Evolutionary conservation across 805 yeast genomes (phyloP).

Genomic region (Jamesozyma spencerorum): DNA sequence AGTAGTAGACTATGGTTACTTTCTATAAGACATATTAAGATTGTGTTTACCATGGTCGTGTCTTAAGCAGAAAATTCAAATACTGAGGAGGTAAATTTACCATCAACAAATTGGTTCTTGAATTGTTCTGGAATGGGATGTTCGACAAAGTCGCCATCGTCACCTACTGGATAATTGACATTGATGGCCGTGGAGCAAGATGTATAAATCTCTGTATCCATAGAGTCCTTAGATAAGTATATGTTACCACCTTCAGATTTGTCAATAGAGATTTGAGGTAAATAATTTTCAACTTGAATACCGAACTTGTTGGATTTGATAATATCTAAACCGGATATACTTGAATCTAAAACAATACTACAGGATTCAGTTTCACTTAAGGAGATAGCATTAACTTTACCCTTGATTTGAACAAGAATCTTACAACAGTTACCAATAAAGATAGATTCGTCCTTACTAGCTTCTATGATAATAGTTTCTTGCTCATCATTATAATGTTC

Average conservation of each 20-base stretch:
- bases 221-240: slow-evolving; percentile 64
- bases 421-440: slow-evolving; percentile 76
- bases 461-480: slow-evolving; percentile 56
- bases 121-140: slow-evolving; percentile 87
- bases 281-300: slow-evolving; percentile 70
- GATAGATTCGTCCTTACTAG: slow-evolving; percentile 77
- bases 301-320: slow-evolving; percentile 77
- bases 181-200: slow-evolving; percentile 80
- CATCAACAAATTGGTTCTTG: slow-evolving; percentile 55
- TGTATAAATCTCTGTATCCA: slow-evolving; percentile 70
- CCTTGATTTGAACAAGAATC: slow-evolving; percentile 71
- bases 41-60: neutral
- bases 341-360: slow-evolving; percentile 73
- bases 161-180: slow-evolving; percentile 68
- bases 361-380: slow-evolving; percentile 61
- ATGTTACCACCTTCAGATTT: slow-evolving; percentile 80
- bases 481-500: slow-evolving; percentile 62
- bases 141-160: slow-evolving; percentile 67
- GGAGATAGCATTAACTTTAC: slow-evolving; percentile 85
- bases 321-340: slow-evolving; percentile 80
- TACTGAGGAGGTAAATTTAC: slow-evolving; percentile 56
- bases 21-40: no score
- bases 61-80: slow-evolving; percentile 73
- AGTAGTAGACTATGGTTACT: no score
- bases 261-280: slow-evolving; percentile 80